phyloP scores from a whole-genome alignment of 1,284 basidiomycete genomes.

The Trametes sp. region DNA sequence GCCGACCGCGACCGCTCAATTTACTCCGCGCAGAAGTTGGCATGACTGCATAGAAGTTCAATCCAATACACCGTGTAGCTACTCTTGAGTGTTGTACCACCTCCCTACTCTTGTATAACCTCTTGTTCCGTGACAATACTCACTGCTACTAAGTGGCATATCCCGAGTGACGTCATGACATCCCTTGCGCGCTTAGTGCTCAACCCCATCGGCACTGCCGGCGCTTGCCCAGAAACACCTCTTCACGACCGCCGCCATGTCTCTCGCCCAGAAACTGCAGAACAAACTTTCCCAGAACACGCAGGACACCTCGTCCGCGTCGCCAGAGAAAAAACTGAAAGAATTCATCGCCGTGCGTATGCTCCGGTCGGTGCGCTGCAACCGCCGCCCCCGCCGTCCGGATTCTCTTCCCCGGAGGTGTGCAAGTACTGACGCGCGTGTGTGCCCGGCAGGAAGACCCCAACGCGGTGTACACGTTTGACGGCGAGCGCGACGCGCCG shows the following conservation, averaged over 20 bases:
- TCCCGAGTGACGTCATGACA: constrained; percentile 31
- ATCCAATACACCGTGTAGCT: constrained; percentile 11
- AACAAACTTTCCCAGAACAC: constrained; percentile 31
- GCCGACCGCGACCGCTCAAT: not conserved
- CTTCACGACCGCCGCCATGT: constrained; percentile 28
- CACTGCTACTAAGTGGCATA: not conserved
- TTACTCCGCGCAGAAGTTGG: not conserved
- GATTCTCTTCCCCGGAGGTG: not conserved
- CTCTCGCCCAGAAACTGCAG: constrained; percentile 38
- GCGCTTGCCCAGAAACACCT: constrained; percentile 5
- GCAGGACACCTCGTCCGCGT: constrained; percentile 22
- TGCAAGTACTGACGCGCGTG: not conserved
- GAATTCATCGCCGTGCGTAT: constrained; percentile 43
- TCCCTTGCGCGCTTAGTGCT: constrained; percentile 9
- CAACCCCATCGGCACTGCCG: not conserved
- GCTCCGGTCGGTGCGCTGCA: not conserved
- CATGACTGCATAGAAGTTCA: constrained; percentile 16
- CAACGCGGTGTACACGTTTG: constrained; percentile 62
- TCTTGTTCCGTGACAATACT: not conserved
- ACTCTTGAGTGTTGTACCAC: constrained; percentile 15
- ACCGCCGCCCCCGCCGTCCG: not conserved
- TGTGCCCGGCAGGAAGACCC: constrained; percentile 53
- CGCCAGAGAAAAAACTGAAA: constrained; percentile 38
- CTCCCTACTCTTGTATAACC: constrained; percentile 11
- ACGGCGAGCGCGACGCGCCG: constrained; percentile 63